Conservation (phyloP, 2,329 filamentous ascomycete genomes). For the Fusarium tanahbumbuense region DNA sequence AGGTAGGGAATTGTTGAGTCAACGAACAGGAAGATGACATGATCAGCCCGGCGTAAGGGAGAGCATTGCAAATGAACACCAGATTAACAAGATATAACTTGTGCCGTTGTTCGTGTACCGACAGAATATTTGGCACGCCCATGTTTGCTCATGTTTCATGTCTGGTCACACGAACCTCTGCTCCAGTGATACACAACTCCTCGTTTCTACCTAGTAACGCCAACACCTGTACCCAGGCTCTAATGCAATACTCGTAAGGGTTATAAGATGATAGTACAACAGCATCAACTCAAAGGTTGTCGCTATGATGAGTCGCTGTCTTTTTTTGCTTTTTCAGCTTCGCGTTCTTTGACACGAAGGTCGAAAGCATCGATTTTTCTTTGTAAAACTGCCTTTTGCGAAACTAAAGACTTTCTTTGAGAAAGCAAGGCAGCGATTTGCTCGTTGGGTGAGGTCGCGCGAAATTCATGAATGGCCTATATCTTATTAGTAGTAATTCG, state of each 20-base stretch:
- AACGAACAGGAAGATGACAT: slow-evolving; percentile 20
- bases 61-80: slow-evolving; percentile 23
- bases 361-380: slow-evolving; percentile 56
- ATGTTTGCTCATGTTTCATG: background rate
- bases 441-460: slow-evolving; percentile 55
- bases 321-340: slow-evolving; percentile 46
- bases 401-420: slow-evolving; percentile 55
- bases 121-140: background rate
- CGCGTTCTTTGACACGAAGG: slow-evolving; percentile 54
- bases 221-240: slow-evolving; percentile 4
- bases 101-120: background rate
- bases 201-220: slow-evolving; percentile 19
- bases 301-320: slow-evolving; percentile 13
- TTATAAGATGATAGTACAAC: slow-evolving; percentile 32
- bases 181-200: background rate
- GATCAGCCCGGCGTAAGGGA: slow-evolving; percentile 32
- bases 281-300: background rate
- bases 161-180: background rate
- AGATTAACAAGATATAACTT: slow-evolving; percentile 26
- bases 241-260: slow-evolving; percentile 11
- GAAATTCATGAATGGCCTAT: slow-evolving; percentile 53
- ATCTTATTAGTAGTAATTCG: background rate
- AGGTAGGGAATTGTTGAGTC: slow-evolving; percentile 26
- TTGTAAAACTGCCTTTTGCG: slow-evolving; percentile 55
- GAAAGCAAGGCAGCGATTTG: slow-evolving; percentile 59